Percentiles rank a stretch among this genome's conserved stretches.
Conservation (phyloP, 805 yeast genomes). For the Suhomyces faveliae region DNA sequence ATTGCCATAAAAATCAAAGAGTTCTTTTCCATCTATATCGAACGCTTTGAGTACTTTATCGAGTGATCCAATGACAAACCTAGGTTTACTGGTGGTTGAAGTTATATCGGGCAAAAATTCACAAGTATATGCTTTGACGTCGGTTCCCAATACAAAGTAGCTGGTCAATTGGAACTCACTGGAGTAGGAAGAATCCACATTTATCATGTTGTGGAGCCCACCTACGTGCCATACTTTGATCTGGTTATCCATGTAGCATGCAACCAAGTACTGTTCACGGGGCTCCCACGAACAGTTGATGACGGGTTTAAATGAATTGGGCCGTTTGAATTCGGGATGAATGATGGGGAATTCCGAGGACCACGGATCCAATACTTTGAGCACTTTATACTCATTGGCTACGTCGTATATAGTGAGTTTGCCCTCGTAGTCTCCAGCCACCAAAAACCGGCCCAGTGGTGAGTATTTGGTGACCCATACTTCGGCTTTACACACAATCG, state of each 20-base stretch:
- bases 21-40: slow-evolving; percentile 37
- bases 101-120: slow-evolving; percentile 64
- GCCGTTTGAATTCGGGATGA: slow-evolving; percentile 24
- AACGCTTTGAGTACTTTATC: slow-evolving; percentile 54
- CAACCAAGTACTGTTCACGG: slow-evolving; percentile 61
- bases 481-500: slow-evolving; percentile 55
- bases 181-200: slow-evolving; percentile 8
- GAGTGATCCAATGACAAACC: slow-evolving; percentile 73
- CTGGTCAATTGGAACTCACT: slow-evolving; percentile 21
- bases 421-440: slow-evolving; percentile 74
- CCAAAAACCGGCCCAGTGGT: slow-evolving; percentile 70
- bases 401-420: slow-evolving; percentile 66
- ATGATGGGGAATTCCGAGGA: slow-evolving; percentile 27
- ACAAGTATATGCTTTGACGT: slow-evolving; percentile 46
- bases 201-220: slow-evolving; percentile 19
- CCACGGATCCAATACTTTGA: slow-evolving; percentile 31
- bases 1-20: slow-evolving; percentile 44
- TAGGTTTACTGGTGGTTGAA: slow-evolving; percentile 35
- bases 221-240: slow-evolving; percentile 68
- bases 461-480: slow-evolving; percentile 84
- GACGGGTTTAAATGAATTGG: slow-evolving; percentile 43
- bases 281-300: slow-evolving; percentile 76
- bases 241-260: slow-evolving; percentile 70
- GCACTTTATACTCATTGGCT: slow-evolving; percentile 34
- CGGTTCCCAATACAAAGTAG: slow-evolving; percentile 42